Evolutionary conservation across 257 asterid genomes (phyloP).

Genomic region (Voacanga thouarsii): DNA sequence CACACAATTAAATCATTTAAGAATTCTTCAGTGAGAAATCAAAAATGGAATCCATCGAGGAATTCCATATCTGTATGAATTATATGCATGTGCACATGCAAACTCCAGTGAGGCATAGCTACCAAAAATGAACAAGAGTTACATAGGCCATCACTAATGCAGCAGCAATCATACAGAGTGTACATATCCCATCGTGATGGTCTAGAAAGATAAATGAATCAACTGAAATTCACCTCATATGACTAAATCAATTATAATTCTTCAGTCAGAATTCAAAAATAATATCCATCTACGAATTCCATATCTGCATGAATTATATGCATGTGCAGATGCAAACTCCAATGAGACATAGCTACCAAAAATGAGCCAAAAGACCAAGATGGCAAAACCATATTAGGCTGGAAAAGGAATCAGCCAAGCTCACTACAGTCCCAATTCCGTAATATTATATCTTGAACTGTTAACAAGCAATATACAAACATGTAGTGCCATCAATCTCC

Average conservation of each 20-base stretch:
- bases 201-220: not conserved
- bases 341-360: not conserved
- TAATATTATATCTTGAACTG: not conserved
- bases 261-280: not conserved
- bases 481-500: not conserved
- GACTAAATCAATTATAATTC: not conserved
- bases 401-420: not conserved
- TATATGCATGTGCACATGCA: not conserved
- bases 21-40: not conserved
- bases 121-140: not conserved
- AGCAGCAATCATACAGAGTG: not conserved
- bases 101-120: not conserved
- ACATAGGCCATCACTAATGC: not conserved
- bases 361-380: not conserved
- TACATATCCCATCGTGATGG: not conserved
- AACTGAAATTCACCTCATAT: not conserved
- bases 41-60: not conserved
- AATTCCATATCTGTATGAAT: not conserved
- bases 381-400: not conserved
- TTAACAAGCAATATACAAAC: not conserved
- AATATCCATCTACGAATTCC: not conserved
- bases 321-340: not conserved
- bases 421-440: too few relatives aligned
- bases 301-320: not conserved
- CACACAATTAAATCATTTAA: not conserved